Conservation (phyloP, 306 rosid species). For the Styphnolobium japonicum region DNA sequence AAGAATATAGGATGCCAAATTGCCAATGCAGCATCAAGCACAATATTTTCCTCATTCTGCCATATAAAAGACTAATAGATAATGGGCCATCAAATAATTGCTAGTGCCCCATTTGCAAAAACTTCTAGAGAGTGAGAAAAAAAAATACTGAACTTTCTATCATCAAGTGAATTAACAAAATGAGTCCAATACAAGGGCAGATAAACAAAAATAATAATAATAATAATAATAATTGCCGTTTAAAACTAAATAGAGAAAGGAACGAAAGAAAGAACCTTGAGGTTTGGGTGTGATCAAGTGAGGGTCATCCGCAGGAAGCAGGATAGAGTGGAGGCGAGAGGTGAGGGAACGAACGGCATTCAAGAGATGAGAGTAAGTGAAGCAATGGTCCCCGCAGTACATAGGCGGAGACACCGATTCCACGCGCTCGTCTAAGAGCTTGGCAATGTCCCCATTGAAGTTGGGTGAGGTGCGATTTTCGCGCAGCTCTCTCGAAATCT, state of each 20-base stretch:
- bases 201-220: too few species aligned
- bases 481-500: constrained; percentile 28
- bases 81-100: neutral
- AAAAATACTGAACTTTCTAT: neutral
- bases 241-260: neutral
- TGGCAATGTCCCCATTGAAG: neutral
- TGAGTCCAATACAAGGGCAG: too few species aligned
- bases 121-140: neutral
- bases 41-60: neutral
- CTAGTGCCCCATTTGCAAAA: neutral
- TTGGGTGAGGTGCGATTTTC: neutral
- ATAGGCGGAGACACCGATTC: constrained; percentile 42
- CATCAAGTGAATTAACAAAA: neutral
- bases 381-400: constrained; percentile 52
- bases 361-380: constrained; percentile 60
- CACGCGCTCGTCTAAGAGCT: constrained; percentile 31
- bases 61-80: neutral
- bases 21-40: constrained; percentile 2
- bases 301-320: constrained; percentile 44
- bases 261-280: constrained; percentile 35
- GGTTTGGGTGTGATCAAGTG: constrained; percentile 33
- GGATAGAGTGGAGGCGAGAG: constrained; percentile 56
- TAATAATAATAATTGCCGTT: too few species aligned
- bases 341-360: constrained; percentile 60
- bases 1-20: neutral